Conservation (phyloP, 1,139 yeast genomes). For the Taphrina pruni region DNA sequence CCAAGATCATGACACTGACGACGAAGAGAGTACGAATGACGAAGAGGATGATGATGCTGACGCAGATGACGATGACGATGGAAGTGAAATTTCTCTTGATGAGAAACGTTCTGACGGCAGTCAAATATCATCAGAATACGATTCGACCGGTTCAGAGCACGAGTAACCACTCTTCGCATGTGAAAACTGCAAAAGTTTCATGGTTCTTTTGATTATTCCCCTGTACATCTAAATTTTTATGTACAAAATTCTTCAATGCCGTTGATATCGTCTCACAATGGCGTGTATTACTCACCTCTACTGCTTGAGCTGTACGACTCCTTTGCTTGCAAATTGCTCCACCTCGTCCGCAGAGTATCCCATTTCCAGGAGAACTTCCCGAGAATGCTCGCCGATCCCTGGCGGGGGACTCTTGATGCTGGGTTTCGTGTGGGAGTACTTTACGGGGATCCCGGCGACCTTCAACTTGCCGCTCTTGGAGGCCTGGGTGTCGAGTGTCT, state of each 20-base stretch:
- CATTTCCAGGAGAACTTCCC: conserved; percentile 43
- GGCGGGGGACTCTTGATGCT: conserved; percentile 47
- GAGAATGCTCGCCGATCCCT: conserved; percentile 47
- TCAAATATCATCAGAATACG: neutral
- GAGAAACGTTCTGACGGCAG: neutral
- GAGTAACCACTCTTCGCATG: neutral
- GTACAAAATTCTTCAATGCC: too few relatives aligned
- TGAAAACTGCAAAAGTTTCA: too few relatives aligned
- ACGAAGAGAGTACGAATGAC: neutral
- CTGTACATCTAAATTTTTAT: neutral
- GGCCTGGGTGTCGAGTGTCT: conserved; percentile 49
- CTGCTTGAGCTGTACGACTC: conserved; percentile 15
- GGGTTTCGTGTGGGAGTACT: conserved; percentile 48
- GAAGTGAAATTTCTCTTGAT: neutral
- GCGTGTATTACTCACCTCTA: too few relatives aligned
- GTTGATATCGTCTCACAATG: too few relatives aligned
- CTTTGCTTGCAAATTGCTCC: conserved; percentile 7
- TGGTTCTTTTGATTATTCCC: neutral
- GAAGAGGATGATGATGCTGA: conserved; percentile 3
- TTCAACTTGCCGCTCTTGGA: conserved; percentile 53
- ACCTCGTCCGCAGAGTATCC: conserved; percentile 22
- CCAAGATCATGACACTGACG: neutral
- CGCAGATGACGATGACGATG: neutral
- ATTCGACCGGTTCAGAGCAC: neutral
- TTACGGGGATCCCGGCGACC: conserved; percentile 54